Percentiles rank a stretch among this genome's conserved stretches.
Evolutionary conservation across 169 alveolate species (phyloP).

Genomic region (Plasmodium fragile): DNA sequence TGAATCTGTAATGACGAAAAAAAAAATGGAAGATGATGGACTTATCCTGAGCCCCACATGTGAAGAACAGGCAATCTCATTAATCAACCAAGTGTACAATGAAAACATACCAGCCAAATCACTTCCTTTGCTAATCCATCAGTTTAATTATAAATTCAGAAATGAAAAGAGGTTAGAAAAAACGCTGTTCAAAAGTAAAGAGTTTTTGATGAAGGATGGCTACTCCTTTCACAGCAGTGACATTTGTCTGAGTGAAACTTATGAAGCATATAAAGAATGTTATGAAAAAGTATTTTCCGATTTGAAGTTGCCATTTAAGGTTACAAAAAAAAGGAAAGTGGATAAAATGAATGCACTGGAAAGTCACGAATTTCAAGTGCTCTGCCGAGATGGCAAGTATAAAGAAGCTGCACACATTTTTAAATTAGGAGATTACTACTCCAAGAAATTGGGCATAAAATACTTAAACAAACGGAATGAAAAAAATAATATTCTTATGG

Average conservation of each 20-base stretch:
- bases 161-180: slow-evolving; percentile 68
- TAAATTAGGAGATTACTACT: slow-evolving; percentile 60
- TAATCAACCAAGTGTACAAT: slow-evolving; percentile 43
- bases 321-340: slow-evolving; percentile 53
- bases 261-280: slow-evolving; percentile 49
- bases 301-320: slow-evolving; percentile 21
- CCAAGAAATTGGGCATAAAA: slow-evolving; percentile 21
- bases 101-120: slow-evolving; percentile 33
- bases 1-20: not conserved
- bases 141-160: slow-evolving; percentile 51
- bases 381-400: slow-evolving; percentile 44
- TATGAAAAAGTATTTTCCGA: slow-evolving; percentile 26
- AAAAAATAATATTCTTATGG: slow-evolving; percentile 54
- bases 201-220: slow-evolving; percentile 68
- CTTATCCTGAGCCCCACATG: slow-evolving; percentile 58
- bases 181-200: slow-evolving; percentile 54
- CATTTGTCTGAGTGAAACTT: slow-evolving; percentile 40
- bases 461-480: slow-evolving; percentile 59
- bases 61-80: slow-evolving; percentile 39
- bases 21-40: slow-evolving; percentile 65
- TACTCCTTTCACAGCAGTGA: slow-evolving; percentile 57
- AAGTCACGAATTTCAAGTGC: slow-evolving; percentile 58
- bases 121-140: slow-evolving; percentile 48
- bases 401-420: slow-evolving; percentile 66
- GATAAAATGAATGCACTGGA: slow-evolving; percentile 70